Evolutionary conservation across 1,284 basidiomycete genomes (phyloP), one percentile per base, ranked within the genome.

Genomic region (Apiotrichum porosum): DNA sequence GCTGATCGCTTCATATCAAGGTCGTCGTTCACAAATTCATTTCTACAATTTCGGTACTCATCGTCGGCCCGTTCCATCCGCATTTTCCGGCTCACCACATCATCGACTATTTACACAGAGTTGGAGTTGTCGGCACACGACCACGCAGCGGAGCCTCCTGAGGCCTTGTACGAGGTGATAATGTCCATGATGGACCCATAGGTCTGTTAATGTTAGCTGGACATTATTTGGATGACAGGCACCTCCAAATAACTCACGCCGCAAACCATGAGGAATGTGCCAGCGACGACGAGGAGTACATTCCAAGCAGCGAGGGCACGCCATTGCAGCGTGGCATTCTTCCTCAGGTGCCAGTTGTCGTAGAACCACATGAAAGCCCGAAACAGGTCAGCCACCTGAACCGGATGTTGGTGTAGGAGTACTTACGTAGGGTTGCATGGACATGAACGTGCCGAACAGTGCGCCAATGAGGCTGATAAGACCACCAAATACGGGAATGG

Each of bases 391-490:
- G n/a, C n/a, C n/a, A n/a, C n/a, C n/a, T n/a, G n/a, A n/a, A n/a
- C n/a, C 12, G 26, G 26, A 28, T 12, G 26, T 6, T 28, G 26
- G 26, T 6, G 26, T 28, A 28, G 26, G 26, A 6, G 26, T 12
- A 28, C 26, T 28, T 12, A 28, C 49, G 44, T 58, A 55, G 8
- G 54, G 47, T 2, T 23, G 17, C 34, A 60, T 42, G 38, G 42
- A 54, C 21, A 51, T 31, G 26, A 47, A 33, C 21, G 55, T 52
- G 40, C 42, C 52, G 47, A 52, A 43, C 15, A 65, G 50, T 10
- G 56, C 57, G 17, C 62, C 64, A 39, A 66, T 51, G 33, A 68
- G 47, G n/a, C 54, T 52, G 17, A 65, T 32, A 14, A 65, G 48
- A 24, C 51, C 48, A 18, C 47, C 49, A 36, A 62, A 62, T 28